Evolutionary conservation across 441 rosid genomes (phyloP).

Genomic region (Adansonia gregorii): DNA sequence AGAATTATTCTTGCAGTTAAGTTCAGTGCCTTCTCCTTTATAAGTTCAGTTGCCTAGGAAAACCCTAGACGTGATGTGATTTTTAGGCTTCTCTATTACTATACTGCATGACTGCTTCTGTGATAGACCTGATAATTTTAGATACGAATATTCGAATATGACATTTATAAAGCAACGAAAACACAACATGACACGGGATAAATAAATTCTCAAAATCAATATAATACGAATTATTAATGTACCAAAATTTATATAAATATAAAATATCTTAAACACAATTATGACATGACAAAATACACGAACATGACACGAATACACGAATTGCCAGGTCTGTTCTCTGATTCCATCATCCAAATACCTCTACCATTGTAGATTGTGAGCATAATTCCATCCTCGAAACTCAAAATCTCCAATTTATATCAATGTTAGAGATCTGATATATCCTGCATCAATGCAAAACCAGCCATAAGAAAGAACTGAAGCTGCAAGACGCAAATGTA

Average conservation of each 20-base stretch:
- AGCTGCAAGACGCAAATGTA: conserved; percentile 3
- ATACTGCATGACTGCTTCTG: neutral
- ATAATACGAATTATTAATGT: too few species aligned
- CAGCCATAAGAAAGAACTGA: neutral
- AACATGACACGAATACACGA: too few species aligned
- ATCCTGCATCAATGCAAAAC: neutral
- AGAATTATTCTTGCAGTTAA: neutral
- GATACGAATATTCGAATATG: too few species aligned
- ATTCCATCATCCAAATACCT: conserved; percentile 10
- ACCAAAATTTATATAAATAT: too few species aligned
- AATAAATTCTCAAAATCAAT: too few species aligned
- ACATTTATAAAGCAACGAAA: too few species aligned
- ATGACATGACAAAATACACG: too few species aligned
- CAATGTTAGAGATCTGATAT: neutral
- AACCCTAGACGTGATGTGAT: neutral
- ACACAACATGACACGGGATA: too few species aligned
- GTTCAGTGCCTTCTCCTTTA: neutral
- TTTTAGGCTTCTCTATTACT: conserved; percentile 10
- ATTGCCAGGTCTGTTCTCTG: neutral
- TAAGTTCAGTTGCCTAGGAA: neutral
- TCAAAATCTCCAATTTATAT: conserved; percentile 13
- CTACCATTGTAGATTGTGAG: conserved; percentile 10
- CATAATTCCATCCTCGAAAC: neutral
- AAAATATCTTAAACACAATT: too few species aligned
- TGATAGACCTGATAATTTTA: neutral